Conservation (phyloP, 1,284 basidiomycete species). For the Melampsora larici-populina region DNA sequence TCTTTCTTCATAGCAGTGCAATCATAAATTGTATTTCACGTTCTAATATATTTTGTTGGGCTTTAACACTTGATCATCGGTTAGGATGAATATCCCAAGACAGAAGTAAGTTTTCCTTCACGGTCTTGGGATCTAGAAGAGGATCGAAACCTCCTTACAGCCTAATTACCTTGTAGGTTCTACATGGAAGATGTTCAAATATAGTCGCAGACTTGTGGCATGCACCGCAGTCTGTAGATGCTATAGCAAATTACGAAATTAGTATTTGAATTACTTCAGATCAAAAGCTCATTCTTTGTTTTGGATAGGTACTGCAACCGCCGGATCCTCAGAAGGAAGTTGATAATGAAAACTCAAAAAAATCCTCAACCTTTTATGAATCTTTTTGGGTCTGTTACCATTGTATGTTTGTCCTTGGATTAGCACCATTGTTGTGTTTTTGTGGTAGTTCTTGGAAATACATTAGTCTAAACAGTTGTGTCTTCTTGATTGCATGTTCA, state of each 20-base stretch:
- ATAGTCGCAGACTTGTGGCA: conserved; percentile 93
- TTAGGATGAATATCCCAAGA: conserved; percentile 35
- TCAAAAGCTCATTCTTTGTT: not conserved
- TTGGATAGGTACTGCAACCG: conserved; percentile 79
- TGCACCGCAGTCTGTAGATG: conserved; percentile 68
- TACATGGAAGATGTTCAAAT: conserved; percentile 60
- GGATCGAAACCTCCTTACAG: not conserved
- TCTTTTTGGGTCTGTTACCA: too few relatives aligned
- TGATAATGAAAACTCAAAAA: too few relatives aligned
- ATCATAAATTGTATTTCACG: too few relatives aligned
- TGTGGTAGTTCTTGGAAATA: too few relatives aligned
- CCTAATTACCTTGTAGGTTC: conserved; percentile 8
- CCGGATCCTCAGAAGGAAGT: conserved; percentile 78
- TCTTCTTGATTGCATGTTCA: too few relatives aligned
- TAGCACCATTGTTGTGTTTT: too few relatives aligned
- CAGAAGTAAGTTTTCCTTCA: conserved; percentile 13
- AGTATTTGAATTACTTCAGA: not conserved
- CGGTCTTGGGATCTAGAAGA: not conserved
- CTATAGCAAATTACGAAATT: conserved; percentile 59
- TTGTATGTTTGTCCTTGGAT: too few relatives aligned
- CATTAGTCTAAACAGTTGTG: too few relatives aligned
- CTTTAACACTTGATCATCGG: too few relatives aligned
- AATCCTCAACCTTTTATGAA: too few relatives aligned
- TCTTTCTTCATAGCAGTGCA: too few relatives aligned
- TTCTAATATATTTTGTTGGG: too few relatives aligned